Percentiles rank a stretch among this genome's conserved stretches.
phyloP scores from a whole-genome alignment of 371 early-diverging fungal species.

The Scutellospora calospora region DNA sequence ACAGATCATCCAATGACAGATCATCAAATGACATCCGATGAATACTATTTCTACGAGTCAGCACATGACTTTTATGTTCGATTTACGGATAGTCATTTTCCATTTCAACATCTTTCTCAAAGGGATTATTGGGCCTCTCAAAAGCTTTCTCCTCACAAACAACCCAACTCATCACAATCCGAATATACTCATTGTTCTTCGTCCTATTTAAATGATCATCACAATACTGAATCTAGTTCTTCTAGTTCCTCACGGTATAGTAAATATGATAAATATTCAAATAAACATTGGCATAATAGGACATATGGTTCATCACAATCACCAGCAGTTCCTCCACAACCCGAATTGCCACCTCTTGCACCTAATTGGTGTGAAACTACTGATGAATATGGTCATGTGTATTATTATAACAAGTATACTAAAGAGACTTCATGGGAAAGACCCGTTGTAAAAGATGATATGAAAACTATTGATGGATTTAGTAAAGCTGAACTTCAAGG shows the following conservation, averaged over 20 bases:
- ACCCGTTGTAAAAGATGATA: slow-evolving; percentile 19
- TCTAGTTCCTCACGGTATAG: not conserved
- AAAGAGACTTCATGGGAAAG: slow-evolving; percentile 21
- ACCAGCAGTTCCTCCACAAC: not conserved
- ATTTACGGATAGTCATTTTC: not conserved
- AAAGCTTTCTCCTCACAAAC: not conserved
- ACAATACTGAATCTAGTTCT: not conserved
- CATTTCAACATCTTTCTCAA: slow-evolving; percentile 16
- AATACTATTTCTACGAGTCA: slow-evolving; percentile 3
- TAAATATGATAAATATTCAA: not conserved
- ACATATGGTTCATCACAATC: not conserved
- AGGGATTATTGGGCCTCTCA: not conserved
- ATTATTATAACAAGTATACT: slow-evolving; percentile 30
- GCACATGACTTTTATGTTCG: slow-evolving; percentile 10
- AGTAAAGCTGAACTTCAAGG: slow-evolving; percentile 5
- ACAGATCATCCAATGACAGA: not conserved
- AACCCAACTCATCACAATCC: too few species aligned
- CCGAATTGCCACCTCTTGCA: slow-evolving; percentile 13
- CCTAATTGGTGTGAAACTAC: slow-evolving; percentile 27
- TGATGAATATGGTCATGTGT: slow-evolving; percentile 19
- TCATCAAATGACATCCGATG: not conserved
- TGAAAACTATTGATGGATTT: slow-evolving; percentile 13
- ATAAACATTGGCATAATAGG: not conserved
- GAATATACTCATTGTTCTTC: too few species aligned
- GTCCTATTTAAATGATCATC: too few species aligned